Evolutionary conservation across 257 asterid genomes (phyloP).

Genomic region (Ehretia macrophylla): DNA sequence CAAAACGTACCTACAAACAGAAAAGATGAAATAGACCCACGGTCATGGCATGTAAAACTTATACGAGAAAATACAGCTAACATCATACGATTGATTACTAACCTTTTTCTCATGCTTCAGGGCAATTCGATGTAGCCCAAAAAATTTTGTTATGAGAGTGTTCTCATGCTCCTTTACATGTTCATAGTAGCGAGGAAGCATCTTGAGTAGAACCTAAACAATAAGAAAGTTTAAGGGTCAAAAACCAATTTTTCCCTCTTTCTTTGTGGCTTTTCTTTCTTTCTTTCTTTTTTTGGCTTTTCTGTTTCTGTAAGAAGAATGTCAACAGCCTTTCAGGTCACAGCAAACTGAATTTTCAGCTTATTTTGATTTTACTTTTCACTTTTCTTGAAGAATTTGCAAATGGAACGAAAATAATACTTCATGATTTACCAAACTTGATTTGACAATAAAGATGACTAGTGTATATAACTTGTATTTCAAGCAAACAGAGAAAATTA

Average conservation of each 20-base stretch:
- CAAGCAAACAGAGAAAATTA: too few relatives aligned
- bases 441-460: too few relatives aligned
- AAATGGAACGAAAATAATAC: too few relatives aligned
- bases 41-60: background rate
- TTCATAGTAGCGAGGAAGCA: conserved; percentile 80
- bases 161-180: conserved; percentile 85
- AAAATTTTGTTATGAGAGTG: conserved; percentile 92
- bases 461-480: too few relatives aligned
- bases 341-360: too few relatives aligned
- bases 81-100: conserved; percentile 3
- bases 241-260: background rate
- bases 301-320: background rate
- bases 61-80: background rate
- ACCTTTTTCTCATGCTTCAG: conserved; percentile 83
- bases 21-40: background rate
- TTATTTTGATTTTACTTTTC: too few relatives aligned
- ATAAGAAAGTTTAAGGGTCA: background rate
- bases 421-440: too few relatives aligned
- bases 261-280: too few relatives aligned
- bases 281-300: too few relatives aligned
- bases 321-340: conserved; percentile 7
- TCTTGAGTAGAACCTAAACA: conserved; percentile 66
- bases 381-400: too few relatives aligned
- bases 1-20: conserved; percentile 74
- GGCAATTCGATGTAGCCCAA: conserved; percentile 78